A percentile compares a stretch with the other conserved stretches of the same genome.
Evolutionary conservation across 805 yeast species (phyloP).

Genomic region (Candida lessepsii): DNA sequence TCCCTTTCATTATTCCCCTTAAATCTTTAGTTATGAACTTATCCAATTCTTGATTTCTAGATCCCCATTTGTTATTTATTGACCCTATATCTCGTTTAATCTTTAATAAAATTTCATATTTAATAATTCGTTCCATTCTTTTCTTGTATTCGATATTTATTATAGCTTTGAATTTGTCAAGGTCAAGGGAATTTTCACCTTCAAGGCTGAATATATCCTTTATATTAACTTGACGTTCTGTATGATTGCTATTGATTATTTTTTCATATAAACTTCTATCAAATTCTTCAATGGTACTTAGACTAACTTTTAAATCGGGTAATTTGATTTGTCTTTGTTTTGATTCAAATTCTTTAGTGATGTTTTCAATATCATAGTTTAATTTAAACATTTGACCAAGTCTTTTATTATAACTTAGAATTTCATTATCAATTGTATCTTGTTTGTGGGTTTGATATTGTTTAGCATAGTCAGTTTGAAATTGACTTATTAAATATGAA

Average conservation of each 20-base stretch:
- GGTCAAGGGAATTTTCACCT: conserved; percentile 23
- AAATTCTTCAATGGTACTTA: conserved; percentile 25
- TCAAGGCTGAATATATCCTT: conserved; percentile 14
- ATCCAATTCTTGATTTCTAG: conserved; percentile 29
- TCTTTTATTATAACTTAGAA: conserved; percentile 29
- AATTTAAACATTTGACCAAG: conserved; percentile 29
- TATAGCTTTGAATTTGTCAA: conserved; percentile 26
- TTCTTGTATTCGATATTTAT: conserved; percentile 33
- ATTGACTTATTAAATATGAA: conserved; percentile 32
- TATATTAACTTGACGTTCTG: conserved; percentile 22
- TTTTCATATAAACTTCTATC: conserved; percentile 10
- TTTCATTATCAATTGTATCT: conserved; percentile 23
- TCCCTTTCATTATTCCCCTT: conserved; percentile 24
- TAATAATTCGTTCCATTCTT: conserved; percentile 31
- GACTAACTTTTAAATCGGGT: conserved; percentile 29
- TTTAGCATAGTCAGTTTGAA: conserved; percentile 29
- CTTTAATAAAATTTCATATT: conserved; percentile 33
- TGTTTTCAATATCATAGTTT: conserved; percentile 22
- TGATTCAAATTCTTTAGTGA: conserved; percentile 24
- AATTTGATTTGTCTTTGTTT: conserved; percentile 22
- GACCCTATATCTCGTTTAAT: conserved; percentile 30
- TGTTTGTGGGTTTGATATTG: conserved; percentile 24
- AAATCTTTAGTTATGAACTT: conserved; percentile 30
- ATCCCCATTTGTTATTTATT: conserved; percentile 35
- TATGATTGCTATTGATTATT: background rate